These are phyloP conservation scores for Xylariaceae sp. DNA, from an alignment of 2,329 filamentous ascomycete genomes.

Conservation along the genomic window DNA sequence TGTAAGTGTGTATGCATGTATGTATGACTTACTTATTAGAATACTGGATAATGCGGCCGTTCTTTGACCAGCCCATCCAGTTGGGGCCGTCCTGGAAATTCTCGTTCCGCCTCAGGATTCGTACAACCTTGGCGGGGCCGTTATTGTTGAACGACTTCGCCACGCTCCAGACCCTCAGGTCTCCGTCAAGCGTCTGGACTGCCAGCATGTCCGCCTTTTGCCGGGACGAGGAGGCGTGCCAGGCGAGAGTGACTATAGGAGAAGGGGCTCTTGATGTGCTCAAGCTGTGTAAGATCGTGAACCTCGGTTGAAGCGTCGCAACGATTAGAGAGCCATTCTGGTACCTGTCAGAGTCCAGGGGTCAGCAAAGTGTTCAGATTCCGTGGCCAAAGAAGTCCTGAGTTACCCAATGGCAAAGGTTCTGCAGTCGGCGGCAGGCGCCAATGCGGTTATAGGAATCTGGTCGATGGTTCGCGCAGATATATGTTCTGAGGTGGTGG, in stretches of 20 bases:
- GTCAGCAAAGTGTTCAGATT: slow-evolving; percentile 14
- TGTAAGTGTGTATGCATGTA: slow-evolving; percentile 5
- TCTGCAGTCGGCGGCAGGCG: slow-evolving; percentile 81
- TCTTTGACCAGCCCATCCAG: slow-evolving; percentile 99
- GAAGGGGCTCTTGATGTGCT: slow-evolving; percentile 80
- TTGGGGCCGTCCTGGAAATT: slow-evolving; percentile 70
- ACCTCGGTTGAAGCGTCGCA: slow-evolving; percentile 81
- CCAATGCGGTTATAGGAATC: slow-evolving; percentile 89
- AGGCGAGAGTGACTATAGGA: slow-evolving; percentile 78
- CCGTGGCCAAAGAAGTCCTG: background rate
- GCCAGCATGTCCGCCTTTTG: slow-evolving; percentile 98
- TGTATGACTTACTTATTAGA: slow-evolving; percentile 67
- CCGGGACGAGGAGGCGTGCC: slow-evolving; percentile 93
- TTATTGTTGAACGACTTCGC: slow-evolving; percentile 68
- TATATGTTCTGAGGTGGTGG: slow-evolving; percentile 85
- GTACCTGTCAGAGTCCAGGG: slow-evolving; percentile 53
- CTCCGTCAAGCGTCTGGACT: slow-evolving; percentile 84
- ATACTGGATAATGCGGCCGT: slow-evolving; percentile 89
- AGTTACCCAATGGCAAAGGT: slow-evolving; percentile 92
- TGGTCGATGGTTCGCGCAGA: slow-evolving; percentile 85
- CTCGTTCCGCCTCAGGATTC: slow-evolving; percentile 76
- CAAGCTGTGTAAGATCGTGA: slow-evolving; percentile 89
- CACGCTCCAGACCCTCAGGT: slow-evolving; percentile 94
- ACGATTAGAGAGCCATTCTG: slow-evolving; percentile 92
- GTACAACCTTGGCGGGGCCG: slow-evolving; percentile 81